Conservation (phyloP, 1,284 basidiomycete genomes). For the Cutaneotrichosporon curvatum region DNA sequence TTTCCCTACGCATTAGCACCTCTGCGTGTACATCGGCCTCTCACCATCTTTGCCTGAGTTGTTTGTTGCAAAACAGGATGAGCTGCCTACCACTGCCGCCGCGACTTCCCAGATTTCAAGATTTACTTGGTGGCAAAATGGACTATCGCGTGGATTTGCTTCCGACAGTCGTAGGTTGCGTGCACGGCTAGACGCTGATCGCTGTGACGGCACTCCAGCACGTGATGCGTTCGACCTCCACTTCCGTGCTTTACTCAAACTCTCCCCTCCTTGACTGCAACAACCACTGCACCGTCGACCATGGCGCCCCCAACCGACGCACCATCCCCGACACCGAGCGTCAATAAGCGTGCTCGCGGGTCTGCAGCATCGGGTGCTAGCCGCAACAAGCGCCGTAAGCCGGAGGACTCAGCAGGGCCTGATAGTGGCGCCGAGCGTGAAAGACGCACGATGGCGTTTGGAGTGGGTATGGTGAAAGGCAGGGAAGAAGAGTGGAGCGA, state of each 20-base stretch:
- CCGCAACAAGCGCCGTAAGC: slow-evolving; percentile 34
- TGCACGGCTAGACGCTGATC: no score
- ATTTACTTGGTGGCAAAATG: slow-evolving; percentile 7
- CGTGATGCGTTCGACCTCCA: no score
- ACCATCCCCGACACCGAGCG: slow-evolving; percentile 20
- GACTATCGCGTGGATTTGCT: background rate
- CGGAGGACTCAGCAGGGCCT: slow-evolving; percentile 20
- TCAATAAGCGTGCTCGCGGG: slow-evolving; percentile 12
- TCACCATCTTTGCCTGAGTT: slow-evolving; percentile 1
- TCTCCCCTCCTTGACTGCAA: no score
- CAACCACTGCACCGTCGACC: background rate
- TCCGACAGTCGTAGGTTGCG: background rate
- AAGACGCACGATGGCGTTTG: slow-evolving; percentile 11
- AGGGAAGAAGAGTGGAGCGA: slow-evolving; percentile 35
- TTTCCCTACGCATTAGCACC: slow-evolving; percentile 65
- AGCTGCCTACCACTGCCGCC: no score
- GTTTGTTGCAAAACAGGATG: no score
- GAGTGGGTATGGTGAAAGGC: slow-evolving; percentile 25
- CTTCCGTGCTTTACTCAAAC: no score
- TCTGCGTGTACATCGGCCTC: background rate
- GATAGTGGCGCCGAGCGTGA: slow-evolving; percentile 9
- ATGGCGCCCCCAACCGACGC: slow-evolving; percentile 17
- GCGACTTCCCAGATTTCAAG: background rate
- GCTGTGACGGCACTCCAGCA: no score
- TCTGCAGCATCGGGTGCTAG: slow-evolving; percentile 2